Evolutionary conservation across 2,329 filamentous ascomycete genomes (phyloP).

Genomic region (Calonectria montana): DNA sequence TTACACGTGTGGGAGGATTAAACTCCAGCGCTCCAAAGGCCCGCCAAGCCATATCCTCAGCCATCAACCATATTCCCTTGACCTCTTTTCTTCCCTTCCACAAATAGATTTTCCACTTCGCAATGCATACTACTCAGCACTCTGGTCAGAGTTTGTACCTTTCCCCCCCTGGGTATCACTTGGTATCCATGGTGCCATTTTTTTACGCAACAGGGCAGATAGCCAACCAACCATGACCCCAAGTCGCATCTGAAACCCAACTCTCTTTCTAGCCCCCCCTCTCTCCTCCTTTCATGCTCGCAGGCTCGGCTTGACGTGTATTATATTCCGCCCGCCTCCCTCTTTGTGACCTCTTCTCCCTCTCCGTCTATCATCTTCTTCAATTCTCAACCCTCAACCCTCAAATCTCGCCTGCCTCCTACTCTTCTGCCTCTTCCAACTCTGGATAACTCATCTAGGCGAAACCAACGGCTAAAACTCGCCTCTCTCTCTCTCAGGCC

Average conservation of each 20-base stretch:
- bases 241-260: conserved; percentile 28
- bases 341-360: conserved; percentile 14
- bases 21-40: not conserved
- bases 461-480: not conserved
- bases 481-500: not conserved
- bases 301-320: not conserved
- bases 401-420: no score
- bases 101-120: not conserved
- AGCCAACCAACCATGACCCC: conserved; percentile 11
- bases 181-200: conserved; percentile 4
- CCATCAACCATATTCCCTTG: conserved; percentile 7
- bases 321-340: not conserved
- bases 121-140: not conserved
- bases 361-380: conserved; percentile 2
- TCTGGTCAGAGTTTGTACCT: not conserved
- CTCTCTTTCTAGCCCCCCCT: conserved; percentile 5
- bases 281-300: not conserved
- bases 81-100: not conserved
- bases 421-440: not conserved
- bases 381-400: not conserved
- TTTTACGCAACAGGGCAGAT: not conserved
- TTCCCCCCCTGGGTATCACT: not conserved
- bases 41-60: conserved; percentile 1
- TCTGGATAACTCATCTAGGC: not conserved
- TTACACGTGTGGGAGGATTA: not conserved